These are phyloP conservation scores for Graphiopsis chlorocephala DNA, from an alignment of 2,329 filamentous ascomycete species.

Conservation along the genomic window DNA sequence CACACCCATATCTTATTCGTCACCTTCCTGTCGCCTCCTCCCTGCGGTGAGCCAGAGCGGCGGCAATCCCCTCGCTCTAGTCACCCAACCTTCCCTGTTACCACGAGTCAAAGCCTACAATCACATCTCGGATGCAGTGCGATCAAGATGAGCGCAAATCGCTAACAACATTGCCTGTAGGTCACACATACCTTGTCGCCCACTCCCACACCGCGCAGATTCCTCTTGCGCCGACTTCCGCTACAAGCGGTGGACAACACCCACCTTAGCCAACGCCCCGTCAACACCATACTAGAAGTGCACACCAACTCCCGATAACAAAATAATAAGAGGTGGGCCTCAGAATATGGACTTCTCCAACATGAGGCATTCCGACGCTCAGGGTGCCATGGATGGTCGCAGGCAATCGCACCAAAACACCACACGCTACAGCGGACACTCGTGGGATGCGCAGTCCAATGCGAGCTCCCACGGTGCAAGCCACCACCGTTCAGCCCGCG, in stretches of 20 bases:
- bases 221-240: conserved; percentile 16
- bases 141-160: conserved; percentile 1
- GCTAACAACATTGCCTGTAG: background rate
- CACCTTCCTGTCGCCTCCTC: conserved; percentile 20
- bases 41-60: conserved; percentile 17
- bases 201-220: conserved; percentile 5
- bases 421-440: conserved; percentile 15
- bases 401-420: conserved; percentile 15
- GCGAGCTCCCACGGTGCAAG: conserved; percentile 12
- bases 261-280: background rate
- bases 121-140: background rate
- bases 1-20: conserved; percentile 9
- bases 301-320: background rate
- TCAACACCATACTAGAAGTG: conserved; percentile 7
- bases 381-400: conserved; percentile 10
- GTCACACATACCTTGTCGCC: background rate
- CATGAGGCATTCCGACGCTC: conserved; percentile 6
- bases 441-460: conserved; percentile 13
- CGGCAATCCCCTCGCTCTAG: background rate
- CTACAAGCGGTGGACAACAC: conserved; percentile 4
- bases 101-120: background rate
- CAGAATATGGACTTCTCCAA: conserved; percentile 9
- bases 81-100: background rate
- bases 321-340: conserved; percentile 7
- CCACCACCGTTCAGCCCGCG: conserved; percentile 8